Percentiles rank a stretch among this genome's conserved stretches.
Conservation (phyloP, 176 grass and related monocot species). For the Elaeis guineensis region DNA sequence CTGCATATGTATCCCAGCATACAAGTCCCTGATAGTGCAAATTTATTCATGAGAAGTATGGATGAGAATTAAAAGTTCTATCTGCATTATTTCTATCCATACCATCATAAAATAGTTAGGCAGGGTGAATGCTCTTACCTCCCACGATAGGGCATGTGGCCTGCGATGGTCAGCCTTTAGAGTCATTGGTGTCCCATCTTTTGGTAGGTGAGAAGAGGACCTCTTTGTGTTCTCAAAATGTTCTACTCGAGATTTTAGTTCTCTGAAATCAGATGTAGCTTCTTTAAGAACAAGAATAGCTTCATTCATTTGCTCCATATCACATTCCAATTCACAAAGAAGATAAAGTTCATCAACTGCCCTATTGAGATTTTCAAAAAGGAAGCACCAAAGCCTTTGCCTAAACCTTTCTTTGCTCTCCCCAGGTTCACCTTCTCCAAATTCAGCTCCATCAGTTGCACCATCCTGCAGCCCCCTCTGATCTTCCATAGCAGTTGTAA, state of each 20-base stretch:
- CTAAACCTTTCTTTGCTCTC: conserved; percentile 99
- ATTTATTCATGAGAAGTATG: too few species aligned
- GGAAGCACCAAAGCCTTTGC: conserved; percentile 99
- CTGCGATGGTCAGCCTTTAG: conserved; percentile 88
- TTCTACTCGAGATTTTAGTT: conserved; percentile 78
- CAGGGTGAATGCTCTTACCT: conserved; percentile 35
- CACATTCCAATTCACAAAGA: conserved; percentile 97
- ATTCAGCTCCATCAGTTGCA: conserved; percentile 26
- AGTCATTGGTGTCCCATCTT: conserved; percentile 59
- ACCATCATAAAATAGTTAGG: too few species aligned
- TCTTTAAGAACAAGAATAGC: conserved; percentile 93
- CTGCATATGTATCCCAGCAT: background rate
- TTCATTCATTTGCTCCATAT: conserved; percentile 99
- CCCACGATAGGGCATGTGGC: conserved; percentile 95
- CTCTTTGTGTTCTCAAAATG: conserved; percentile 91
- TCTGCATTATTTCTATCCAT: too few species aligned
- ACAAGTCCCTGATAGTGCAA: too few species aligned
- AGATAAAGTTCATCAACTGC: conserved; percentile 95
- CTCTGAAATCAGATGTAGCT: conserved; percentile 93
- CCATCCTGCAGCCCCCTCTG: conserved; percentile 25
- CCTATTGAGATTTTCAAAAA: conserved; percentile 99
- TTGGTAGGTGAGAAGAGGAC: conserved; percentile 32
- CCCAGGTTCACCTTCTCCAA: conserved; percentile 47
- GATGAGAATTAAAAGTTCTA: too few species aligned
- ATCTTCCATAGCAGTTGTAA: conserved; percentile 31